These are phyloP conservation scores for Penicillium sp. DNA, from an alignment of 2,329 filamentous ascomycete species.

Conservation along the genomic window DNA sequence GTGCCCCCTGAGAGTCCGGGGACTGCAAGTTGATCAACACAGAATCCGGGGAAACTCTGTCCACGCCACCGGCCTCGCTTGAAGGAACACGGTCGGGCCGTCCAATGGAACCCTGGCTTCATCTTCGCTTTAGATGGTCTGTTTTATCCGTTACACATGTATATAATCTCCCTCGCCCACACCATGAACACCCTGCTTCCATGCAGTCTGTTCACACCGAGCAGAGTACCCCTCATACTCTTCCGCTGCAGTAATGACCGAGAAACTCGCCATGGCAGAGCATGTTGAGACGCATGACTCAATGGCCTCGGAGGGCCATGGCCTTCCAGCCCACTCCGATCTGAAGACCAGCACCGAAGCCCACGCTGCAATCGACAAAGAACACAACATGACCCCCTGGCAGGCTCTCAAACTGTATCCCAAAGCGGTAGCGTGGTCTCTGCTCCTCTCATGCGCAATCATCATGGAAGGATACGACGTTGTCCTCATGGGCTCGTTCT, in stretches of 20 bases:
- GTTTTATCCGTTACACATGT: too few species aligned
- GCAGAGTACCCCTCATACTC: background rate
- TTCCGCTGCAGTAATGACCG: constrained; percentile 1
- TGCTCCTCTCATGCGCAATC: constrained; percentile 39
- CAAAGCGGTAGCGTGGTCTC: constrained; percentile 41
- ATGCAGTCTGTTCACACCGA: background rate
- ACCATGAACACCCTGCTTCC: background rate
- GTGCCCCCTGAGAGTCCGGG: background rate
- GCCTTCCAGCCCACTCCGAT: constrained; percentile 29
- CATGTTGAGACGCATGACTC: constrained; percentile 6
- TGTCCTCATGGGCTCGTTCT: constrained; percentile 37
- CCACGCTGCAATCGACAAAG: constrained; percentile 33
- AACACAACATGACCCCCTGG: constrained; percentile 37
- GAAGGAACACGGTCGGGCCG: background rate
- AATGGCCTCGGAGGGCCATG: background rate
- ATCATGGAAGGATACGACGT: constrained; percentile 48
- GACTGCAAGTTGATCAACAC: background rate
- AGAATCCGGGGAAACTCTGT: constrained; percentile 2
- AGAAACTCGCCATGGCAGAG: constrained; percentile 2
- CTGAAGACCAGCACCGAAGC: constrained; percentile 15
- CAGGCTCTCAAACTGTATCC: constrained; percentile 33
- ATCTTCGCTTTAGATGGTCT: background rate
- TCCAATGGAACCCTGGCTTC: constrained; percentile 1
- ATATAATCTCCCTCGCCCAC: background rate
- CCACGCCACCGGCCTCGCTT: constrained; percentile 1